A percentile compares a stretch with the other conserved stretches of the same genome.
Conservation (phyloP, 2,329 filamentous ascomycete species). For the Botrytis tulipae region DNA sequence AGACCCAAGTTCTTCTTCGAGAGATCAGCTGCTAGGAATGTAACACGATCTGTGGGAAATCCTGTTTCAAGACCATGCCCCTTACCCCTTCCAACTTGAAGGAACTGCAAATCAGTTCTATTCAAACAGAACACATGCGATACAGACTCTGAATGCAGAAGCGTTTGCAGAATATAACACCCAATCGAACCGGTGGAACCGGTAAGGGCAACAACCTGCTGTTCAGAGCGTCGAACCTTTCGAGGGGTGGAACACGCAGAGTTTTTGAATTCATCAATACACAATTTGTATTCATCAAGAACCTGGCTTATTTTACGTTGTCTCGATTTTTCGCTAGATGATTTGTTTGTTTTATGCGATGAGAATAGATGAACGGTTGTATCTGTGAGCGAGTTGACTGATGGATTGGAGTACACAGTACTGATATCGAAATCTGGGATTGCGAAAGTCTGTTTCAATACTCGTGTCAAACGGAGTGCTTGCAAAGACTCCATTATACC, state of each 20-base stretch:
- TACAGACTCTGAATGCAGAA: neutral
- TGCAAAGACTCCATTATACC: neutral
- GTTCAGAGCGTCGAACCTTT: neutral
- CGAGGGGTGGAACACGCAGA: neutral
- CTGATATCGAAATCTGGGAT: neutral
- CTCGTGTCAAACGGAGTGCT: neutral
- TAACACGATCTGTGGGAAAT: neutral
- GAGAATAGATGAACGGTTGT: neutral
- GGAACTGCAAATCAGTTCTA: neutral
- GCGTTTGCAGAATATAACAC: neutral
- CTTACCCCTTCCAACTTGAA: neutral
- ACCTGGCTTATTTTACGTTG: neutral
- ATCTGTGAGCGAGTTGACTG: neutral
- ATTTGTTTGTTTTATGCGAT: neutral
- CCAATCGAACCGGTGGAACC: neutral
- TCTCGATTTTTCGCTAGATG: neutral
- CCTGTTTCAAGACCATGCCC: neutral
- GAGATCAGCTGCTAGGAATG: neutral
- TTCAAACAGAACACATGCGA: neutral
- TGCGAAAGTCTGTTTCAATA: neutral
- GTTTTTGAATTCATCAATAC: neutral
- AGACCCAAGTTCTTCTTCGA: neutral
- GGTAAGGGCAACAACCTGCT: neutral
- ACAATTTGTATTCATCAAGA: neutral
- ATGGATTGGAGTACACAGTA: neutral